These are phyloP conservation scores for Leucosporidium yakuticum DNA, from an alignment of 768 basidiomycete species.

Conservation along the genomic window DNA sequence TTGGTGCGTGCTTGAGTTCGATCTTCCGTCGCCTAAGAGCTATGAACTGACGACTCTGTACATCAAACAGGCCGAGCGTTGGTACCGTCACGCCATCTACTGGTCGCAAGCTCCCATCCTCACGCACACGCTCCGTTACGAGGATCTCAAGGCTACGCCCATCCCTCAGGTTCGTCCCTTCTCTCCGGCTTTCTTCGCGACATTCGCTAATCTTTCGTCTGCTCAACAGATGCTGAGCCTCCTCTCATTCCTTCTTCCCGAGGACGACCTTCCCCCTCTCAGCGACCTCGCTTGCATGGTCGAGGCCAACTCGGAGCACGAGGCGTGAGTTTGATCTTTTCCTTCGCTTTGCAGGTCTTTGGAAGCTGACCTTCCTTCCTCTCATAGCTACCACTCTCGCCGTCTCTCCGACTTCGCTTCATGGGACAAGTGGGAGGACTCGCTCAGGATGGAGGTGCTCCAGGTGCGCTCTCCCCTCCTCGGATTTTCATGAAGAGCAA, in stretches of 20 bases:
- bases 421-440: slow-evolving; percentile 21
- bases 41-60: background rate
- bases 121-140: slow-evolving; percentile 20
- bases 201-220: too few relatives aligned
- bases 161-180: slow-evolving; percentile 14
- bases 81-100: slow-evolving; percentile 20
- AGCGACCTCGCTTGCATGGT: slow-evolving; percentile 11
- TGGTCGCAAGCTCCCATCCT: slow-evolving; percentile 25
- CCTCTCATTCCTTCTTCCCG: slow-evolving; percentile 30
- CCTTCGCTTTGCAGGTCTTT: background rate
- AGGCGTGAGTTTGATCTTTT: background rate
- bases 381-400: slow-evolving; percentile 22
- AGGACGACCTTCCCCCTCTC: slow-evolving; percentile 22
- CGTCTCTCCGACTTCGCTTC: slow-evolving; percentile 23
- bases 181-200: too few relatives aligned
- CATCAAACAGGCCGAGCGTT: background rate
- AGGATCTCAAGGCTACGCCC: slow-evolving; percentile 28
- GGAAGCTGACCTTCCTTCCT: background rate
- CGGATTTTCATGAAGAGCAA: too few relatives aligned
- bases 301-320: background rate
- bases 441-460: slow-evolving; percentile 15
- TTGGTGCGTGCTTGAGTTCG: background rate
- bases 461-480: background rate
- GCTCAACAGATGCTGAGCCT: background rate
- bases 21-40: background rate